Evolutionary conservation across 202 grass and related monocot genomes (phyloP), one percentile per base, ranked within the genome.

Genomic region (Cymbopogon flexuosus): DNA sequence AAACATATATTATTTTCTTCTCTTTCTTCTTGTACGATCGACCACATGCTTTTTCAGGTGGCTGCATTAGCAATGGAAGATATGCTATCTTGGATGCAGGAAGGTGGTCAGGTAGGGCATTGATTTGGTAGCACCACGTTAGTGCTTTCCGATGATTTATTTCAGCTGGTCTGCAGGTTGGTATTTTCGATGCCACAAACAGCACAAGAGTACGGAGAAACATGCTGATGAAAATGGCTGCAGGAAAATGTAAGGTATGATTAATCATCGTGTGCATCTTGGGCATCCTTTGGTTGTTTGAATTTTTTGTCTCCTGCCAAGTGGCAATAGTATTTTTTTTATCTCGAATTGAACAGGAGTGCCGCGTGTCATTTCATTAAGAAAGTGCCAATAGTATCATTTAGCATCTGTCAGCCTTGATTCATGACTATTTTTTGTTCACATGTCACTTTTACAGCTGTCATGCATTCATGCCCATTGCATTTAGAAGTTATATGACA

Each of bases 151-250:
- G 43, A 65, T 80, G 29, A 85, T 79, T 87, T 45, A 84, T 49
- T 81, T 78, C n/a, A 72, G 24, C 68, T 68, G 40, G 4, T 58
- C 64, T 39, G 16, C 83, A 98, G 92, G 95, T 98, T 73, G 95
- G 95, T 81, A 94, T 94, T 79, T 98, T 94, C 72, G 95, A 98
- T 94, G 95, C 95, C 36, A 98, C 95, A 83, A 98, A 98, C 56
- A 98, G 92, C 88, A 98, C 90, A 61, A 94, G 84, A 88, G 80
- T 22, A 58, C 86, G 92, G 76, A 94, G 95, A 86, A 98, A 94
- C 79, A 94, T 98, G 90, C 82, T 98, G 41, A 98, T 98, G 84
- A 93, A 90, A 91, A 93, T 98, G 90, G 92, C 95, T 54, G 88
- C 91, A 94, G 92, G 95, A 81, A 93, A 93, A 89, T 98, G 95